These are phyloP conservation scores for Diophrys appendiculata DNA, from an alignment of 73 alveolate species.

Conservation along the genomic window DNA sequence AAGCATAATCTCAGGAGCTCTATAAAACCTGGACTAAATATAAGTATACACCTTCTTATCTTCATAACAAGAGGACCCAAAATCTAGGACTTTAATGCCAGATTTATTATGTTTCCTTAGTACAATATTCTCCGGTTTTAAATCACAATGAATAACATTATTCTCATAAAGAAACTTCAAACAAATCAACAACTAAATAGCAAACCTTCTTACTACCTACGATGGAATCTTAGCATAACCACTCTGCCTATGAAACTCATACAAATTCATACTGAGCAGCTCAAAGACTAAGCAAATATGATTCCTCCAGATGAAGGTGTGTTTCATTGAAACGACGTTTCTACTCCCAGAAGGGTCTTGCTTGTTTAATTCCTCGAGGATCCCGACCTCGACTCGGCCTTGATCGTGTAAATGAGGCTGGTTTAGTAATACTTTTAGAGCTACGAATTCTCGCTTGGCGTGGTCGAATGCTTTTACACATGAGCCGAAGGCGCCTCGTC, in stretches of 20 bases:
- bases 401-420: conserved; percentile 59
- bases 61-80: conserved; percentile 76
- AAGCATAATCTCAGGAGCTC: conserved; percentile 61
- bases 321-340: conserved; percentile 42
- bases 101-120: conserved; percentile 39
- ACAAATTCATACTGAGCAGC: conserved; percentile 53
- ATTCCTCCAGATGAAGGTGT: conserved; percentile 50
- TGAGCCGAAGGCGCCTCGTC: conserved; percentile 84
- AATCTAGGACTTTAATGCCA: conserved; percentile 72
- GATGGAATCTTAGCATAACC: conserved; percentile 42
- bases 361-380: conserved; percentile 44
- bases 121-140: conserved; percentile 85
- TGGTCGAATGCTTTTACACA: conserved; percentile 81
- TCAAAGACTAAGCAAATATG: conserved; percentile 62
- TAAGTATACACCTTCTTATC: conserved; percentile 57
- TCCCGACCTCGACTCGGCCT: conserved; percentile 79
- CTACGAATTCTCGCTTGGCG: conserved; percentile 31
- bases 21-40: conserved; percentile 42
- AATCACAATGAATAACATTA: conserved; percentile 75
- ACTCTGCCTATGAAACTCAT: conserved; percentile 34
- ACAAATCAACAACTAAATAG: conserved; percentile 31
- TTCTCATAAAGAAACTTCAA: conserved; percentile 42
- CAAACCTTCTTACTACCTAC: conserved; percentile 29
- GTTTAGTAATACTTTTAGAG: conserved; percentile 47
- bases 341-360: conserved; percentile 39